These are phyloP conservation scores for Cordyceps fumosorosea DNA, from an alignment of 2,329 filamentous ascomycete species.

Conservation along the genomic window DNA sequence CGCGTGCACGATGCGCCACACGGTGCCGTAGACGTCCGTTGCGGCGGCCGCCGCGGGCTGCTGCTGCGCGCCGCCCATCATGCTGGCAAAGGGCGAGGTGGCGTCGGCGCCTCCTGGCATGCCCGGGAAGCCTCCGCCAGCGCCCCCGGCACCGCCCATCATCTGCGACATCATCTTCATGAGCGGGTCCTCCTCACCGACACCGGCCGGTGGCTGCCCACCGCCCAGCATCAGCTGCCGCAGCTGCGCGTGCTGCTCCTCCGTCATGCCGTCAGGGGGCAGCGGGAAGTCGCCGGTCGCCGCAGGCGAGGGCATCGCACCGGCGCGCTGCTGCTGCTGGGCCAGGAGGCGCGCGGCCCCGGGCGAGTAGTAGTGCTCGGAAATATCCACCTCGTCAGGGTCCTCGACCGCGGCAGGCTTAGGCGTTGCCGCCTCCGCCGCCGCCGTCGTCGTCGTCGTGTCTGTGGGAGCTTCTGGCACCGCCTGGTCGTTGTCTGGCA, in stretches of 20 bases:
- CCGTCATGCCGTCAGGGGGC: constrained; percentile 32
- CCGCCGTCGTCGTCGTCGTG: constrained; percentile 20
- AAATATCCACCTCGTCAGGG: constrained; percentile 73
- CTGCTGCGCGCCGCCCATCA: constrained; percentile 35
- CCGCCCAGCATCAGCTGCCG: constrained; percentile 57
- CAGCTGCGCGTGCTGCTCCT: constrained; percentile 55
- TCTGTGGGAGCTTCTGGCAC: constrained; percentile 29
- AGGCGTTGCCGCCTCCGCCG: constrained; percentile 21
- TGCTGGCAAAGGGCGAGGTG: constrained; percentile 30
- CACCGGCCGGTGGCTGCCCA: constrained; percentile 33
- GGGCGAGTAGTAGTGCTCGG: constrained; percentile 63
- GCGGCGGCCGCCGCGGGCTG: constrained; percentile 28
- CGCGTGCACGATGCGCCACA: constrained; percentile 71
- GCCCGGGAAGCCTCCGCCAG: constrained; percentile 19
- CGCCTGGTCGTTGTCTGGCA: constrained; percentile 20
- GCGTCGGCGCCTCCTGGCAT: constrained; percentile 25
- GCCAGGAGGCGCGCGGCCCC: constrained; percentile 23
- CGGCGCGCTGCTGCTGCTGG: constrained; percentile 16
- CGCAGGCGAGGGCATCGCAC: constrained; percentile 17
- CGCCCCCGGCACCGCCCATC: constrained; percentile 41
- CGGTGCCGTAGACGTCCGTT: constrained; percentile 33
- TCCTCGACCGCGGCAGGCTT: constrained; percentile 43
- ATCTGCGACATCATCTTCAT: constrained; percentile 71
- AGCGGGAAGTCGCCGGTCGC: constrained; percentile 18
- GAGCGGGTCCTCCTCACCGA: constrained; percentile 5